Evolutionary conservation across 2,329 filamentous ascomycete genomes (phyloP), one percentile per base, ranked within the genome.

Genomic region (Clonostachys byssicola): DNA sequence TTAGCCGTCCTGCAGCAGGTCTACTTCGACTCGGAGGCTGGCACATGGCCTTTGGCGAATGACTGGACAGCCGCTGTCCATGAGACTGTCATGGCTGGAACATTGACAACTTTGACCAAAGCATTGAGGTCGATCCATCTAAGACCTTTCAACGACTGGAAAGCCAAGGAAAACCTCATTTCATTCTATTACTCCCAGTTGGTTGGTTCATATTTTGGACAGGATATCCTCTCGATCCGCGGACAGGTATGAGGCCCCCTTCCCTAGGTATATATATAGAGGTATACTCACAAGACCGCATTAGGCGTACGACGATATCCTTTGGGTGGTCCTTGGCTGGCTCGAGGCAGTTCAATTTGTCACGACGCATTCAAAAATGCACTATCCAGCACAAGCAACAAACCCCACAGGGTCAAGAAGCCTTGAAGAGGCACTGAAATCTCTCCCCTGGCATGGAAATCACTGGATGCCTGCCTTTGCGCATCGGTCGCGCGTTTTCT

Each of bases 241-340:
- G 81, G 83, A 48, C 65, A 83, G 60, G 71, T 72, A 51, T 6
- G 16, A 6, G 8, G 5, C 16, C 3, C 4, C 5, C 14, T 14
- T n/a, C 5, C 3, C 10, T 9, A 39, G 9, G 16, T 23, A 46
- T 10, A n/a, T 34, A 18, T 12, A 13, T 5, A 20, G 5, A 38
- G 10, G 16, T 34, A 10, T 10, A 30, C 33, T 34, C 9, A 10
- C n/a, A 8, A 33, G 16, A 34, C 16, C 8, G 9, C 4, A 6
- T 2, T 3, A 94, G 72, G 92, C 92, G 0, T 95, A 86, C 62
- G 92, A 96, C 60, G 92, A 97, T 63, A 95, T 96, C 71, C 78
- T 96, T 4, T 97, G 92, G 92, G 90, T 96, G 2, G 90, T 95
- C 3, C 75, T 97, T 36, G 89, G 87, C 52, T 96, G 92, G 92